These are phyloP conservation scores for Globisporangium megalacanthum DNA, from an alignment of 352 stramenopile species.

Conservation along the genomic window DNA sequence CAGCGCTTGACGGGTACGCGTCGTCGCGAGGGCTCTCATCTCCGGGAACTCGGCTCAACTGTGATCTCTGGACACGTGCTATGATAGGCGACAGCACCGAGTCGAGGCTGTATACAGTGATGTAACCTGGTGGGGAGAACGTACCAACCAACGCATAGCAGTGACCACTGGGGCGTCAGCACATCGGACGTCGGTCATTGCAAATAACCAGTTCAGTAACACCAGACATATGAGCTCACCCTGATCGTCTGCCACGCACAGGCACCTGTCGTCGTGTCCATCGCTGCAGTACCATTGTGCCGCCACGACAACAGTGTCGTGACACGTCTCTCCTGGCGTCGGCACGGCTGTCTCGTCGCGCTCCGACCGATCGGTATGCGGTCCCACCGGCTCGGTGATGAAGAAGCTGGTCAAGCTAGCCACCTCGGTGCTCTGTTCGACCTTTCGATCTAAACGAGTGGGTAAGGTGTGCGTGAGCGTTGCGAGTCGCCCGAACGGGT, in stretches of 20 bases:
- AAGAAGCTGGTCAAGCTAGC: constrained; percentile 2
- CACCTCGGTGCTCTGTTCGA: too few species aligned
- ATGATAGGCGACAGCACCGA: not conserved
- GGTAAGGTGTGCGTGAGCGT: constrained; percentile 5
- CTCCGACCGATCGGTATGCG: not conserved
- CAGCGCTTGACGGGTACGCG: not conserved
- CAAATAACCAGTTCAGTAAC: too few species aligned
- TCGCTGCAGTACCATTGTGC: constrained; percentile 23
- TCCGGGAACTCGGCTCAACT: not conserved
- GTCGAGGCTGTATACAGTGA: constrained; percentile 28
- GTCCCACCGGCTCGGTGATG: constrained; percentile 9
- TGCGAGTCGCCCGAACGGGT: constrained; percentile 19
- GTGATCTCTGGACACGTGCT: not conserved
- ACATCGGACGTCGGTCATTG: too few species aligned
- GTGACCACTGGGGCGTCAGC: too few species aligned
- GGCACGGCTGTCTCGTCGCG: not conserved
- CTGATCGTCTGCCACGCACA: constrained; percentile 38
- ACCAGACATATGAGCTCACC: constrained; percentile 4
- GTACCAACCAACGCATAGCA: too few species aligned
- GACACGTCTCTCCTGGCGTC: not conserved
- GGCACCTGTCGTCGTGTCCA: constrained; percentile 15
- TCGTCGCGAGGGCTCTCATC: not conserved
- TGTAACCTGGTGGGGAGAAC: constrained; percentile 13
- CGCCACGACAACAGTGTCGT: constrained; percentile 7
- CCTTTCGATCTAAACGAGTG: not conserved